Percentiles rank a stretch among this genome's conserved stretches.
These are phyloP conservation scores for Pisolithus tinctorius DNA, from an alignment of 768 basidiomycete species.

Conservation along the genomic window DNA sequence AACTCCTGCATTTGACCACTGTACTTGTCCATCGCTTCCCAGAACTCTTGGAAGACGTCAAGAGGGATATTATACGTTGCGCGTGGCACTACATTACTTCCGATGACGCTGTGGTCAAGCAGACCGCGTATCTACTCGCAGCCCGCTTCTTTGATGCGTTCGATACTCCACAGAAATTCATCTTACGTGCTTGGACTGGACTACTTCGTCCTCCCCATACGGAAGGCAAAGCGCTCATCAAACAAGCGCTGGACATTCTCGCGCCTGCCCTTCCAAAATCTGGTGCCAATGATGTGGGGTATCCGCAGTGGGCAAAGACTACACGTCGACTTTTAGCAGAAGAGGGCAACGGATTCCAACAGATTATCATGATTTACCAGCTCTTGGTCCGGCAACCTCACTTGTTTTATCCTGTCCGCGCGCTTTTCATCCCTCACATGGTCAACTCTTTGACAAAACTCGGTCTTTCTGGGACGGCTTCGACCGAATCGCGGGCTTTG, in stretches of 20 bases:
- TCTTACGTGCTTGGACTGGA: constrained; percentile 85
- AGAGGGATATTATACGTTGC: constrained; percentile 90
- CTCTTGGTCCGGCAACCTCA: constrained; percentile 87
- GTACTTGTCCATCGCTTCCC: constrained; percentile 82
- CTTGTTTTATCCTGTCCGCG: constrained; percentile 88
- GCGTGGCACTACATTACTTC: constrained; percentile 84
- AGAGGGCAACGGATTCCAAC: constrained; percentile 65
- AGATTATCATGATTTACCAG: constrained; percentile 81
- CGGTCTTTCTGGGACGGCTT: constrained; percentile 68
- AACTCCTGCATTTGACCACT: constrained; percentile 84
- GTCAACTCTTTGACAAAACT: constrained; percentile 84
- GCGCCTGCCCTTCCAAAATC: constrained; percentile 72
- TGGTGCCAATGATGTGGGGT: constrained; percentile 50
- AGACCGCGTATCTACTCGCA: constrained; percentile 84
- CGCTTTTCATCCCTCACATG: constrained; percentile 90
- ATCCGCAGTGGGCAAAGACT: constrained; percentile 78
- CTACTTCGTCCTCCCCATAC: constrained; percentile 76
- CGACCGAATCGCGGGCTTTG: constrained; percentile 73
- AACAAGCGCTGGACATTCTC: constrained; percentile 82
- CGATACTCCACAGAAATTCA: constrained; percentile 86
- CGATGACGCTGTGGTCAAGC: constrained; percentile 88
- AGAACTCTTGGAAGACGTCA: constrained; percentile 68
- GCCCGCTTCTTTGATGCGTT: constrained; percentile 89
- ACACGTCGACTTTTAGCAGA: constrained; percentile 83
- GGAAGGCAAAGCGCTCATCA: constrained; percentile 68